A percentile compares a stretch with the other conserved stretches of the same genome.
phyloP scores from a whole-genome alignment of 192 early-diverging fungal species.

The Coemansia sp. region DNA sequence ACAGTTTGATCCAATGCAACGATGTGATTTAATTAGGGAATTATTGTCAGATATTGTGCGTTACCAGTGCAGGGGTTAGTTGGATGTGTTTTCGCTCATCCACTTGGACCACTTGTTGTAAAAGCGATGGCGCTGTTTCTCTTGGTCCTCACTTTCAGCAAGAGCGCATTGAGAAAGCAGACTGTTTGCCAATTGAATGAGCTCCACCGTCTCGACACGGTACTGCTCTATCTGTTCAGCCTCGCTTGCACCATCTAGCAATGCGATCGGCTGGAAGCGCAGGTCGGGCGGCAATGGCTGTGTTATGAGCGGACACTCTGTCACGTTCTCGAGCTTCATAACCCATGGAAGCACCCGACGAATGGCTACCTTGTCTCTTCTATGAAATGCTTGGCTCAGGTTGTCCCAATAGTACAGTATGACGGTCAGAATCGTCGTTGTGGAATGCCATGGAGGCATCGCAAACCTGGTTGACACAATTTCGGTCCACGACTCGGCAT shows the following conservation, averaged over 20 bases:
- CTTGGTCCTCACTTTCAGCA: slow-evolving; percentile 21
- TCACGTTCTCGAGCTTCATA: slow-evolving; percentile 30
- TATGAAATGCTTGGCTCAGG: slow-evolving; percentile 15
- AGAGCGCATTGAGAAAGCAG: slow-evolving; percentile 31
- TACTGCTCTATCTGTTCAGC: not conserved
- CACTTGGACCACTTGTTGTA: slow-evolving; percentile 22
- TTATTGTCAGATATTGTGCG: too few relatives aligned
- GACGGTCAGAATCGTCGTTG: slow-evolving; percentile 28
- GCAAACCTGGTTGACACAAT: slow-evolving; percentile 5
- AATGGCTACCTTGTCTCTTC: slow-evolving; percentile 4
- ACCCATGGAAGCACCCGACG: slow-evolving; percentile 26
- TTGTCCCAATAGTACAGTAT: slow-evolving; percentile 27
- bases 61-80: not conserved
- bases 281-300: slow-evolving; percentile 17
- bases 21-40: not conserved
- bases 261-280: slow-evolving; percentile 6
- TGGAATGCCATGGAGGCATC: slow-evolving; percentile 32
- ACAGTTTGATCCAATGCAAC: not conserved
- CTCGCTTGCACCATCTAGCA: not conserved
- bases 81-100: slow-evolving; percentile 14
- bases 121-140: slow-evolving; percentile 8
- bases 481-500: not conserved
- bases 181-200: slow-evolving; percentile 17
- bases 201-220: slow-evolving; percentile 26
- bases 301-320: slow-evolving; percentile 16